A percentile compares a stretch with the other conserved stretches of the same genome.
phyloP scores from a whole-genome alignment of 345 rosid species.

The Triadica sebifera region DNA sequence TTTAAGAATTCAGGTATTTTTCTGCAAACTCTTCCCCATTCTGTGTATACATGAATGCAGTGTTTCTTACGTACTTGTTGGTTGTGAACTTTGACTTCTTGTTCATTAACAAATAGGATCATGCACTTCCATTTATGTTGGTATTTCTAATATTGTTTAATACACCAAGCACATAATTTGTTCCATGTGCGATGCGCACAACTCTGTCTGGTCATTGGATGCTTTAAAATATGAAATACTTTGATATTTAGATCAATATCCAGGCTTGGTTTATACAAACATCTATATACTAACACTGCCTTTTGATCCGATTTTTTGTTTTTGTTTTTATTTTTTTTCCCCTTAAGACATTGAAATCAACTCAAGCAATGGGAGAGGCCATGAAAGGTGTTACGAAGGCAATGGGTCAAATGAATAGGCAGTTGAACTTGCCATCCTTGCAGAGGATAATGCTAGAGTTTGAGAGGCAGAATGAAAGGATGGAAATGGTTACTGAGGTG shows the following conservation, averaged over 20 bases:
- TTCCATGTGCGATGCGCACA: neutral
- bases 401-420: constrained; percentile 90
- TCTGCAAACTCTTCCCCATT: neutral
- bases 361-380: constrained; percentile 94
- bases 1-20: constrained; percentile 79
- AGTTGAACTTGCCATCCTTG: constrained; percentile 84
- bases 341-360: constrained; percentile 73
- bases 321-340: neutral
- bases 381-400: constrained; percentile 94
- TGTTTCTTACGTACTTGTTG: neutral
- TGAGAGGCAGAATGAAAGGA: constrained; percentile 88
- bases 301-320: neutral
- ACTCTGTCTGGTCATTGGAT: neutral
- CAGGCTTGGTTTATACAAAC: neutral
- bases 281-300: neutral
- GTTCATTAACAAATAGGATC: neutral
- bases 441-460: constrained; percentile 86
- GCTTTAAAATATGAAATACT: no score
- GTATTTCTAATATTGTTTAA: neutral
- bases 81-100: neutral
- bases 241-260: neutral
- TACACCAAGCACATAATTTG: neutral
- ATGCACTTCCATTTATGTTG: neutral
- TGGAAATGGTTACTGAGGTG: constrained; percentile 85
- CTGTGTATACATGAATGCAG: neutral